Conservation (phyloP, 306 rosid genomes). For the Gastrolobium villosum region DNA sequence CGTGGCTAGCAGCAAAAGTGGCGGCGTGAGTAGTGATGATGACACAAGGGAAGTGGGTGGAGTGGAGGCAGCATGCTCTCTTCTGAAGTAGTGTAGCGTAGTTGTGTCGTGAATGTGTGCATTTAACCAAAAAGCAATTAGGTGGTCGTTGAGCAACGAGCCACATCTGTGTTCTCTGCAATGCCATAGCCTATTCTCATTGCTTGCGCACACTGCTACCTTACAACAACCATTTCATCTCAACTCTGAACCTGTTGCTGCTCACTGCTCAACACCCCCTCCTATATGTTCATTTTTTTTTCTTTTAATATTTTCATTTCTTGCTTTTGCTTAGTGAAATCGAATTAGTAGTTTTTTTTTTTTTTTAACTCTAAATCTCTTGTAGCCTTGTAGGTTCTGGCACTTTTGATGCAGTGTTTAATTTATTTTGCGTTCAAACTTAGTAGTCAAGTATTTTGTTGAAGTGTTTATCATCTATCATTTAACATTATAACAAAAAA, state of each 20-base stretch:
- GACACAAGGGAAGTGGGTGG: constrained; percentile 20
- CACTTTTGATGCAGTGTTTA: neutral
- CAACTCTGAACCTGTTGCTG: constrained; percentile 40
- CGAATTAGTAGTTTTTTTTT: neutral
- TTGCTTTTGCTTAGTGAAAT: constrained; percentile 24
- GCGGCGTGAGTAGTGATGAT: constrained; percentile 51
- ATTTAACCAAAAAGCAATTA: neutral
- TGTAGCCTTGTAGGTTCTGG: neutral
- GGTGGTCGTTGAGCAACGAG: constrained; percentile 44
- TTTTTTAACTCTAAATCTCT: neutral
- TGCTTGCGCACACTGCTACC: neutral
- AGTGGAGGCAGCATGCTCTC: neutral
- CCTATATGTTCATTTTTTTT: neutral
- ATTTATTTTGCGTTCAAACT: neutral
- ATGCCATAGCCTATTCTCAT: no score
- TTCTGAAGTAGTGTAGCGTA: neutral
- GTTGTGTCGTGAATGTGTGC: constrained; percentile 18
- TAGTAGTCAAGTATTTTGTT: neutral
- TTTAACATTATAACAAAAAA: no score
- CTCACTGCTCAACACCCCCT: constrained; percentile 34
- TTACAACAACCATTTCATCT: neutral
- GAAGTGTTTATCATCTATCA: no score
- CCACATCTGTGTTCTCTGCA: constrained; percentile 41
- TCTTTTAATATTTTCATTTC: neutral
- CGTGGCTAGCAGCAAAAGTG: constrained; percentile 32